A percentile compares a stretch with the other conserved stretches of the same genome.
phyloP scores from a whole-genome alignment of 192 early-diverging fungal genomes.

The Backusella parvicylindrica region DNA sequence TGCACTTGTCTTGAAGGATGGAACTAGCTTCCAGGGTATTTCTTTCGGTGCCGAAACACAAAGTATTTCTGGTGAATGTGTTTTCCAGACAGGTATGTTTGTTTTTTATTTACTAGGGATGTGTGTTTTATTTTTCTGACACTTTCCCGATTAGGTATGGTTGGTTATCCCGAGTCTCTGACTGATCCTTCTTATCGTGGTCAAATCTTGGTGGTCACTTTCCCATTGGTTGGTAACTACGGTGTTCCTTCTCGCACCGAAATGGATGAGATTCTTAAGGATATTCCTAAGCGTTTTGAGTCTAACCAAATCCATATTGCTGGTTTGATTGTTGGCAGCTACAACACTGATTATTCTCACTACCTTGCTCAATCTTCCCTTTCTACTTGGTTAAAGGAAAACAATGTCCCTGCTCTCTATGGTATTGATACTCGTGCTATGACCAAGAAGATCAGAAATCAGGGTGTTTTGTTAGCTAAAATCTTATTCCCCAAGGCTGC shows the following conservation, averaged over 20 bases:
- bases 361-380: constrained; percentile 86
- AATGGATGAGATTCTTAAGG: constrained; percentile 80
- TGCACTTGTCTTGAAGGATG: constrained; percentile 85
- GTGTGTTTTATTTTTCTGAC: constrained; percentile 1
- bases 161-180: constrained; percentile 96
- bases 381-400: constrained; percentile 86
- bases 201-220: constrained; percentile 97
- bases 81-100: constrained; percentile 92
- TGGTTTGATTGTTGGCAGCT: constrained; percentile 88
- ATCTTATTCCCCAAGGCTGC: constrained; percentile 77
- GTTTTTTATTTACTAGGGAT: constrained; percentile 9
- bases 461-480: constrained; percentile 90
- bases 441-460: constrained; percentile 93
- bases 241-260: constrained; percentile 90
- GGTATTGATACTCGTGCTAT: constrained; percentile 95
- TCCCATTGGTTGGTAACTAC: constrained; percentile 98
- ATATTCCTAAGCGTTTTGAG: constrained; percentile 94
- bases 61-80: constrained; percentile 91
- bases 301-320: constrained; percentile 91
- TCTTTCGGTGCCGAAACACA: constrained; percentile 89
- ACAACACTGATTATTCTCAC: constrained; percentile 89
- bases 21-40: constrained; percentile 78
- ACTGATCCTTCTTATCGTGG: constrained; percentile 98
- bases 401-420: constrained; percentile 91
- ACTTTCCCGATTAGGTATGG: constrained; percentile 65